Evolutionary conservation across 176 grass and related monocot species (phyloP), one percentile per base, ranked within the genome.

Genomic region (Triticum aestivum): DNA sequence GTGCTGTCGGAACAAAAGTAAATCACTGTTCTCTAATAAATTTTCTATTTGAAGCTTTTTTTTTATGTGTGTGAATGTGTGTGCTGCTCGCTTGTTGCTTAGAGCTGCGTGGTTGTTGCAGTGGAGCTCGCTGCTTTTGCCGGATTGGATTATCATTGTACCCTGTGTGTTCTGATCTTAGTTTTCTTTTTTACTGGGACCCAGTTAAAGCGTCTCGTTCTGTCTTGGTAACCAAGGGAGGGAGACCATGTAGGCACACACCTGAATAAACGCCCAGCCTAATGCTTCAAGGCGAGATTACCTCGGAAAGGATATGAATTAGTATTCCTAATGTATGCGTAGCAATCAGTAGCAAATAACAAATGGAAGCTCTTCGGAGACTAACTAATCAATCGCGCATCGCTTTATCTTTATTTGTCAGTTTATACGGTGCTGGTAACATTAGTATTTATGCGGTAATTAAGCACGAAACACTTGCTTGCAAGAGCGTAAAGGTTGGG

Each of bases 151-250:
- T 17, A 67, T 75, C 59, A 61, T 83, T 45, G 65, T 15, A 67
- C 79, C 66, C 72, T 79, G 26, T 79, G 34, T 47, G 85, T 75
- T 80, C 68, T 84, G 85, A 87, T 78, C 21, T 65, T 76, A 30
- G 29, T 30, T 30, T 63, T 47, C 35, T 45, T 73, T 69, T 77
- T 79, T 18, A 61, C 15, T 79, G 80, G 89, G 85, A 11, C 80
- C 89, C 85, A 27, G 45, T 47, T 34, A 38, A 82, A 86, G 84
- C 10, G 73, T 78, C 67, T 11, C 65, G 47, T 61, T 87, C 45
- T 75, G 85, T 84, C 89, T 91, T 91, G 66, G 75, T 83, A 87
- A 65, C 84, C 69, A 90, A 87, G 80, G 29, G 29, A 30, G 29
- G 29, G 29, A 30, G 29, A 30, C 29, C 29, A 30, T 30, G 29